These are phyloP conservation scores for Ormosia emarginata DNA, from an alignment of 306 rosid genomes.

Conservation along the genomic window DNA sequence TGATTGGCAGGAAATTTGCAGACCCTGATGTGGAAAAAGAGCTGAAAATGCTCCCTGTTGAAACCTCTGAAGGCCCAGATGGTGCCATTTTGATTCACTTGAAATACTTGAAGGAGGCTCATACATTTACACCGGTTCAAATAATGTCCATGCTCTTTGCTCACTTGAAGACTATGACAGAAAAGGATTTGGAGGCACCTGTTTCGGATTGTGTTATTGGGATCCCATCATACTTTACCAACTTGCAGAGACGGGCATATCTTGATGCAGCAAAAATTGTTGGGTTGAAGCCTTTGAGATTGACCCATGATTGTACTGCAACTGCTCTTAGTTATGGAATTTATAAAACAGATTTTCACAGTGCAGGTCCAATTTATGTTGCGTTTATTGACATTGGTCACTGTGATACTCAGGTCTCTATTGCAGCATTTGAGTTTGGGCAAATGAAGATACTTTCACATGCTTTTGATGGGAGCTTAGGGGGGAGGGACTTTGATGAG, in stretches of 20 bases:
- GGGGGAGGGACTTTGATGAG: slow-evolving; percentile 96
- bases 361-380: slow-evolving; percentile 46
- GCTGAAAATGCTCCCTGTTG: slow-evolving; percentile 60
- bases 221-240: slow-evolving; percentile 78
- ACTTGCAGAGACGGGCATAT: slow-evolving; percentile 84
- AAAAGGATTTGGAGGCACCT: slow-evolving; percentile 57
- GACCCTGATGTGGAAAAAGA: slow-evolving; percentile 64
- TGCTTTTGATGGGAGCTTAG: slow-evolving; percentile 70
- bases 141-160: slow-evolving; percentile 87
- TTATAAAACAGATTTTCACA: slow-evolving; percentile 60
- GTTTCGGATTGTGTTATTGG: slow-evolving; percentile 87
- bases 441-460: slow-evolving; percentile 81
- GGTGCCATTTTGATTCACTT: slow-evolving; percentile 83
- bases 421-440: slow-evolving; percentile 71
- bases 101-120: slow-evolving; percentile 52
- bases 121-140: slow-evolving; percentile 75
- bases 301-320: slow-evolving; percentile 95
- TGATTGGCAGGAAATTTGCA: slow-evolving; percentile 58
- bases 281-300: slow-evolving; percentile 81
- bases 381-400: slow-evolving; percentile 95
- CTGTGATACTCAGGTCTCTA: slow-evolving; percentile 86
- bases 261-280: slow-evolving; percentile 81
- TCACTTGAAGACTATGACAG: slow-evolving; percentile 71
- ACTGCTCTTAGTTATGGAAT: slow-evolving; percentile 97
- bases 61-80: slow-evolving; percentile 65